These are phyloP conservation scores for Tuber aestivum DNA, from an alignment of 495 filamentous ascomycete genomes.

Conservation along the genomic window DNA sequence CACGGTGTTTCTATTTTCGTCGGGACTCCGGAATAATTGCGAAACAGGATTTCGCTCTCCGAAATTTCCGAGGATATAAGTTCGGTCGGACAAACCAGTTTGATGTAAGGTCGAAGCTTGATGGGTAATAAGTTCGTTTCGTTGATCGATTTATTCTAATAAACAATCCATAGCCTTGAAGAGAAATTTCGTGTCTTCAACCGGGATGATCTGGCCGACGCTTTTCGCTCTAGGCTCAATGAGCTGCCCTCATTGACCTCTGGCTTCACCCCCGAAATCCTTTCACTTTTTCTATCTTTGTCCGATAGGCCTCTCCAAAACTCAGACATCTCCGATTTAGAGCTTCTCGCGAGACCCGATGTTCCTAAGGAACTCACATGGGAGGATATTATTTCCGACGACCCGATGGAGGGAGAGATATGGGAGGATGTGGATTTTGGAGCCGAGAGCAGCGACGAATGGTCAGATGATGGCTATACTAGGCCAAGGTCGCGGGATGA, in stretches of 20 bases:
- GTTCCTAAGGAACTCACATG: slow-evolving; percentile 56
- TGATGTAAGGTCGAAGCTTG: slow-evolving; percentile 63
- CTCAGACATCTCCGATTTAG: slow-evolving; percentile 58
- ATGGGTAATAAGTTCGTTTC: slow-evolving; percentile 48
- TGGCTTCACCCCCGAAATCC: slow-evolving; percentile 57
- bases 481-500: slow-evolving; percentile 20
- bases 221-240: slow-evolving; percentile 58
- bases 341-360: slow-evolving; percentile 46
- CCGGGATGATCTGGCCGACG: slow-evolving; percentile 73
- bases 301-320: slow-evolving; percentile 73
- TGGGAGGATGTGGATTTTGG: slow-evolving; percentile 75
- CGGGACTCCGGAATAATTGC: slow-evolving; percentile 42
- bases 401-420: slow-evolving; percentile 63
- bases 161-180: slow-evolving; percentile 49
- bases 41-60: slow-evolving; percentile 51
- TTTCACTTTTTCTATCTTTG: slow-evolving; percentile 73
- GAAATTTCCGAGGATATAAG: slow-evolving; percentile 53
- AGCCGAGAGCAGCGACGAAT: slow-evolving; percentile 55
- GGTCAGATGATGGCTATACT: slow-evolving; percentile 29
- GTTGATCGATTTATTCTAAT: not conserved
- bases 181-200: slow-evolving; percentile 80
- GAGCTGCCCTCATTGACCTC: slow-evolving; percentile 37
- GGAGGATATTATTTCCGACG: slow-evolving; percentile 67
- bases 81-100: slow-evolving; percentile 83
- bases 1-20: slow-evolving; percentile 34